Base-by-base conservation (phyloP, 495 filamentous ascomycete genomes). In the Parmelia sp. region DNA sequence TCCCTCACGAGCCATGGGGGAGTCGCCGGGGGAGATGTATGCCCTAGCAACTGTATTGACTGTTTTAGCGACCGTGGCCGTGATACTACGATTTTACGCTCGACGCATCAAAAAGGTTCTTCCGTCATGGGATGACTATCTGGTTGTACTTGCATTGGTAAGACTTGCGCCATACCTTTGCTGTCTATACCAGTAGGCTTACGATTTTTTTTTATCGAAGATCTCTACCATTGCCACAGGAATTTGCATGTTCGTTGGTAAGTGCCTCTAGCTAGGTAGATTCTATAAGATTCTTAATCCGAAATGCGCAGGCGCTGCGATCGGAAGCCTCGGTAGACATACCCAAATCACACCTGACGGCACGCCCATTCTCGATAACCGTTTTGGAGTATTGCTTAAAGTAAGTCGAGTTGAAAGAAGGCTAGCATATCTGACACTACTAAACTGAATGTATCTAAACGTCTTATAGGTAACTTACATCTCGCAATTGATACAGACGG, bases 61-160 rank as follows among this genome's bases (percentile, higher is more conserved):
- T 1, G 5, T 64, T 4, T 42, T 64, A 27, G 62, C 62, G 14
- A 64, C 27, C 29, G 62, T 47, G 5, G 62, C 53, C 27, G 40
- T 64, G 7, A 25, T 39, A 15, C 62, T 64, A 19, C 62, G 53
- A 1, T 35, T 64, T 7, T 58, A 64, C 51, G 55, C 62, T 3
- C 31, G 62, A 25, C 53, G 53, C 14, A 49, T 58, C 27, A 72
- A 71, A 60, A 68, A 69, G 62, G 33, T 68, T 19, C 47, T 53
- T 21, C 57, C 65, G 19, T 61, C 59, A 6, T 42, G 69, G 23
- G 74, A 76, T 62, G 74, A 75, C 53, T 73, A 70, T 51, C 65
- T 75, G 35, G 58, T 76, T 23, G 47, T 74, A 8, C 63, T 67
- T 21, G 73, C 73, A 36, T 61, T 70, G 65, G 62, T 64, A 45